phyloP scores from a whole-genome alignment of 371 early-diverging fungal genomes.

The Mucor irregularis region DNA sequence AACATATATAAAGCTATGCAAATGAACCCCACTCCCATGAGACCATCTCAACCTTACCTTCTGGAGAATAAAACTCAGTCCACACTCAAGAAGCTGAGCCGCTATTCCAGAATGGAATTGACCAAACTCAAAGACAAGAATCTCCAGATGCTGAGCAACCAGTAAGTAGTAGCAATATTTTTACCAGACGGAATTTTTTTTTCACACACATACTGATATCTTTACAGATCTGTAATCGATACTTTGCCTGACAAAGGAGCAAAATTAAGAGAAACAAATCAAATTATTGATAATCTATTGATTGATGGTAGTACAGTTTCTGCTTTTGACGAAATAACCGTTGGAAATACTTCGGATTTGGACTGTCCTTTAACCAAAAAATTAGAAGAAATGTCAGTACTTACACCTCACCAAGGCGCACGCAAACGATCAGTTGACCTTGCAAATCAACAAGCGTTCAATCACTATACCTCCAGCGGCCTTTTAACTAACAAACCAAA shows the following conservation, averaged over 20 bases:
- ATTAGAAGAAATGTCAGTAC: constrained; percentile 19
- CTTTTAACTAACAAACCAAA: constrained; percentile 13
- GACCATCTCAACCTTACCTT: not conserved
- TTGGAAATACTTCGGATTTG: constrained; percentile 6
- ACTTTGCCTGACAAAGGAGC: constrained; percentile 27
- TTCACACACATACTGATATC: not conserved
- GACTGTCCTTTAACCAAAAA: constrained; percentile 22
- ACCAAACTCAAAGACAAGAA: constrained; percentile 16
- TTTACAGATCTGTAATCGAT: constrained; percentile 10
- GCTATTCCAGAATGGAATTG: constrained; percentile 17
- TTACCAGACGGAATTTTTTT: not conserved
- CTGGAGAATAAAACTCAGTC: not conserved
- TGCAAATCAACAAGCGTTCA: constrained; percentile 22
- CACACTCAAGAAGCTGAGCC: constrained; percentile 6
- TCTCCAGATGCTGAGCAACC: constrained; percentile 15
- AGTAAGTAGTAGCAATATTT: constrained; percentile 4
- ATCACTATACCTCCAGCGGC: constrained; percentile 7
- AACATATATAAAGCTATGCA: not conserved
- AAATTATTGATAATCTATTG: constrained; percentile 15
- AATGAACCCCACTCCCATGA: not conserved
- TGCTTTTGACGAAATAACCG: constrained; percentile 1
- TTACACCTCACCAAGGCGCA: constrained; percentile 25
- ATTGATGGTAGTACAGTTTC: constrained; percentile 1
- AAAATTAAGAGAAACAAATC: constrained; percentile 21
- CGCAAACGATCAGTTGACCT: constrained; percentile 27